Conservation (phyloP, 352 stramenopile species). For the Blastocystis sp. region DNA sequence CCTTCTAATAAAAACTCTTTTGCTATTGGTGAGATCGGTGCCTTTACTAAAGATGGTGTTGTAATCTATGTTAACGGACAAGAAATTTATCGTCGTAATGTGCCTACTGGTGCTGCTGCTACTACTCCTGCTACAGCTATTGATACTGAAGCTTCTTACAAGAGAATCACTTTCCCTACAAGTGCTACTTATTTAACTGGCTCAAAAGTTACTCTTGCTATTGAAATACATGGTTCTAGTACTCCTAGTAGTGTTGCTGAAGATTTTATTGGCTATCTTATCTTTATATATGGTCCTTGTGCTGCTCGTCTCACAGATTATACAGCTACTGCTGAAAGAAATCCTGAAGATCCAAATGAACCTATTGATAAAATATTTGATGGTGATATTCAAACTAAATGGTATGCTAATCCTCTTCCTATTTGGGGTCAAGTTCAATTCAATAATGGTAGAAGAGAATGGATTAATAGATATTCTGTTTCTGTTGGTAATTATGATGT, state of each 20-base stretch:
- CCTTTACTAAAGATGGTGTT: conserved; percentile 1
- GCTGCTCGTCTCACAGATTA: conserved; percentile 5
- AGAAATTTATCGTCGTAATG: conserved; percentile 19
- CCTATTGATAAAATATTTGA: no score
- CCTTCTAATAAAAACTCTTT: neutral
- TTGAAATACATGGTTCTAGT: conserved; percentile 1
- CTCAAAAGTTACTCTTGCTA: neutral
- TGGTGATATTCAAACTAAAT: neutral
- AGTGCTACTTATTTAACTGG: no score
- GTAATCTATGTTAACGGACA: conserved; percentile 10
- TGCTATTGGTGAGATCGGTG: neutral
- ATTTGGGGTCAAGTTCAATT: neutral
- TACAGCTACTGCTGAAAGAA: no score
- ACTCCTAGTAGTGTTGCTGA: neutral
- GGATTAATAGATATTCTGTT: conserved; percentile 4
- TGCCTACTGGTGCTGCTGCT: neutral
- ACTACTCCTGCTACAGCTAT: neutral
- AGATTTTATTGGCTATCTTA: conserved; percentile 2
- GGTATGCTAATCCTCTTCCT: conserved; percentile 4
- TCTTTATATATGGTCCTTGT: neutral
- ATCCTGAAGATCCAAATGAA: neutral
- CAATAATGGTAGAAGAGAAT: conserved; percentile 2
- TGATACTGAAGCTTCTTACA: neutral
- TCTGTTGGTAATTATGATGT: neutral
- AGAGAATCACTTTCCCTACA: no score